Base-by-base conservation (phyloP, 441 rosid genomes). In the Aleurites moluccanus region DNA sequence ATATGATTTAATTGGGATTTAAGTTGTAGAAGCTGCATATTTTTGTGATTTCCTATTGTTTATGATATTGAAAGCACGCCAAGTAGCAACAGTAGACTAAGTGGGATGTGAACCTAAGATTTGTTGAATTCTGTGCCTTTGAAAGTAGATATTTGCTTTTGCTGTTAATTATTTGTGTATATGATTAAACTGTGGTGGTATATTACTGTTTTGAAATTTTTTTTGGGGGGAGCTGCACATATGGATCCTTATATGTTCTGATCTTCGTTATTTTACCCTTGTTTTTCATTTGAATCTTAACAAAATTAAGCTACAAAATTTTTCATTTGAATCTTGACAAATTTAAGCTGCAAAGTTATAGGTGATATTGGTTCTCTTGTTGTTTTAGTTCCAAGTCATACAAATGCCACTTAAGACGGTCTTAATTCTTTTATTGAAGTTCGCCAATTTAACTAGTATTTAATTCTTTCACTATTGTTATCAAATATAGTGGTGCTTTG, bases 91-190 rank as follows among this genome's bases (percentile, higher is more conserved):
- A 9, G 18, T 21, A 25, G 10, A 28, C 21, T 60, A 70, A 45
- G 47, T 25, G 42, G 66, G 21, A 28, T 70, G 28, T 69, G 68
- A 75, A 38, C 62, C 8, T 61, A 6, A 18, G 33, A 21, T 38
- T 63, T 67, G 50, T 77, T 68, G n/a, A 53, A 44, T 61, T 38
- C 61, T 60, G 52, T 72, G 50, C 38, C 28, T 25, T 59, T 30
- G 15, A 45, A 47, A 47, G 6, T 10, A 10, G 57, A 21, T 45
- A 20, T 20, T 67, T 75, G 13, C 49, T 35, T 38, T 21, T 15
- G 1, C 10, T 45, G 27, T 25, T 38, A 10, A 28, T 52, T 0
- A 66, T 73, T 52, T 20, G 25, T 15, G 30, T 33, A 11, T 25
- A 6, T 21, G 47, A 38, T 64, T 40, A 33, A 33, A 27, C 35